Evolutionary conservation across 768 basidiomycete genomes (phyloP), one percentile per base, ranked within the genome.

Genomic region (Suillus placidus): DNA sequence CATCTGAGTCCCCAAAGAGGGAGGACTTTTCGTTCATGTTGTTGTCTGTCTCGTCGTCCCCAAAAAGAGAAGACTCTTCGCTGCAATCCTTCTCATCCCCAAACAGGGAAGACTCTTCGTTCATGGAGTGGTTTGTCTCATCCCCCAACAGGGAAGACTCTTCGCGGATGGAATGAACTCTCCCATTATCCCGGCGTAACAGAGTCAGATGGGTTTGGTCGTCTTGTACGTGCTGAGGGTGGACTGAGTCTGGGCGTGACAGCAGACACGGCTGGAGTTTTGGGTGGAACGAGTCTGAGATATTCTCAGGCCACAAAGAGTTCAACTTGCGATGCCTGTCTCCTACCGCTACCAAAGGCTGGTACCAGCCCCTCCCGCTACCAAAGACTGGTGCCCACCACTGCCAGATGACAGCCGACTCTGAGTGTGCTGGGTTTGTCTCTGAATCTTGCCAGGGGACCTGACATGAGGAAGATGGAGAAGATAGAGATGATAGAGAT

Each of bases 151-250:
- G 4, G 2, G 47, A 49, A 23, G 47, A 49, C 20, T 23, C 47
- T 23, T 23, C n/a, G n/a, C n/a, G 23, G n/a, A 51, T 51, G 49
- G 23, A 26, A 2, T 51, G 6, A 4, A 10, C 26, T 26, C 68
- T 64, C 18, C 74, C 66, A 51, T 14, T 23, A 45, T 47, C 26
- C 38, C 67, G 60, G 38, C 67, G 62, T 60, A 76, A 68, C 43
- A 76, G 23, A 12, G 60, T 30, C 32, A 74, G 71, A 26, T 78
- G 71, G 49, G 77, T 74, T 61, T 72, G 70, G 43, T 71, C 57
- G n/a, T 64, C 60, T 26, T 62, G 26, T 4, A 12, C 60, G n/a
- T 3, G 64, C 20, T 30, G 13, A 0, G 16, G 37, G 51, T 6
- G 23, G 30, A 68, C 20, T 32, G n/a, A n/a, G n/a, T n/a, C n/a